phyloP scores from a whole-genome alignment of 176 grass and related monocot genomes.

The Rhipidocladum racemiflorum region DNA sequence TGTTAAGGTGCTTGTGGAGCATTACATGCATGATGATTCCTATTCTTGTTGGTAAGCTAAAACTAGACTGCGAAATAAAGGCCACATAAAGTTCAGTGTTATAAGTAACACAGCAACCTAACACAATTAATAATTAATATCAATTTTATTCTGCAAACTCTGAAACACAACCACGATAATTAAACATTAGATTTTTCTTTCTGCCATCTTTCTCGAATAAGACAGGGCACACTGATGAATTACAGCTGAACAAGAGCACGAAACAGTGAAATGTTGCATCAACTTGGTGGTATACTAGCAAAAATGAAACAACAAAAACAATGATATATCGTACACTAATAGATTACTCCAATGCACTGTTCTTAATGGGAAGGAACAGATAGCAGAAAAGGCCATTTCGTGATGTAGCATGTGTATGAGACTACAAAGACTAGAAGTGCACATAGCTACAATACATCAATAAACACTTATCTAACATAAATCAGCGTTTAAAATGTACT shows the following conservation, averaged over 20 bases:
- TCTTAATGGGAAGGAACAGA: background rate
- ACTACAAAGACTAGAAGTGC: background rate
- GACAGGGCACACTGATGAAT: background rate
- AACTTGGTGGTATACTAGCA: background rate
- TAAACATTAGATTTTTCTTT: background rate
- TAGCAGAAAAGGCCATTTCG: background rate
- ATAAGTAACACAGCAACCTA: background rate
- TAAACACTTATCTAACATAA: background rate
- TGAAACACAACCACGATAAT: background rate
- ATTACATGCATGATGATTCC: background rate
- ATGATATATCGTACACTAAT: background rate
- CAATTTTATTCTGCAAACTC: background rate
- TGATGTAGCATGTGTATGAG: background rate
- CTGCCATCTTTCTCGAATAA: background rate
- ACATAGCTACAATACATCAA: background rate
- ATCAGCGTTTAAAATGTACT: background rate
- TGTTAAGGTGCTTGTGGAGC: background rate
- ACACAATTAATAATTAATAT: background rate
- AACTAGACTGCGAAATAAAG: background rate
- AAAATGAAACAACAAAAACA: background rate
- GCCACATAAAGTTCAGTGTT: background rate
- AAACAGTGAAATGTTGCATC: background rate
- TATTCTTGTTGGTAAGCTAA: slow-evolving; percentile 8
- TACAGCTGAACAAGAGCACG: background rate
- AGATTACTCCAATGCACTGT: background rate